Percentiles rank a stretch among this genome's conserved stretches.
Evolutionary conservation across 352 stramenopile species (phyloP).

Genomic region (Blastocystis sp.): DNA sequence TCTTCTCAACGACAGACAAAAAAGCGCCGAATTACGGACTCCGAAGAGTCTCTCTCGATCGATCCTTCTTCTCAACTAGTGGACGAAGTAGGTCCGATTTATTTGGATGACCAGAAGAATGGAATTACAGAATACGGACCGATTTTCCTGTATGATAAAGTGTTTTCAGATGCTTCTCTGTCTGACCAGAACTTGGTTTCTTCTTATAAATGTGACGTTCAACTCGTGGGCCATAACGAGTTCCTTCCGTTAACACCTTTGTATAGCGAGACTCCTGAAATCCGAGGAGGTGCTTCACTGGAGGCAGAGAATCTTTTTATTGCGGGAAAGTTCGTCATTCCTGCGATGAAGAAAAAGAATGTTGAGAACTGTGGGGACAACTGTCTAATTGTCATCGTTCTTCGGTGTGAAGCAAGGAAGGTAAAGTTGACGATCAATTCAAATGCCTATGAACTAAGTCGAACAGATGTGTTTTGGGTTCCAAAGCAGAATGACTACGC

Average conservation of each 20-base stretch:
- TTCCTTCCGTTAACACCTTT: background rate
- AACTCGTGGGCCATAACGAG: slow-evolving; percentile 24
- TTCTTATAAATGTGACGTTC: background rate
- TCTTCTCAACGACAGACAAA: too few species aligned
- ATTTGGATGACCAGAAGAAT: background rate
- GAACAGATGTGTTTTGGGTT: slow-evolving; percentile 29
- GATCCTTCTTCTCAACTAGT: background rate
- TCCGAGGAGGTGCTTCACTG: background rate
- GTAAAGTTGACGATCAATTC: background rate
- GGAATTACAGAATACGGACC: background rate
- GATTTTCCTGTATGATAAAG: slow-evolving; percentile 31
- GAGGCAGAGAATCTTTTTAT: slow-evolving; percentile 51
- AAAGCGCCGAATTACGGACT: background rate
- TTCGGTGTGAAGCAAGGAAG: background rate
- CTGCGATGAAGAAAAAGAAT: background rate
- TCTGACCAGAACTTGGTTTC: background rate
- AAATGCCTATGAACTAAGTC: background rate
- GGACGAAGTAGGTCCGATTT: background rate
- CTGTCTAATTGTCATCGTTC: background rate
- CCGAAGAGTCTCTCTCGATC: background rate
- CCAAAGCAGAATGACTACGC: slow-evolving; percentile 41
- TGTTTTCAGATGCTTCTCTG: background rate
- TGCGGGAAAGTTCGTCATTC: background rate
- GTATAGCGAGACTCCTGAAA: background rate
- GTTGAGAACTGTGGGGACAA: slow-evolving; percentile 37